Evolutionary conservation across 202 grass and related monocot species (phyloP), one percentile per base, ranked within the genome.

Genomic region (Carex arenaria): DNA sequence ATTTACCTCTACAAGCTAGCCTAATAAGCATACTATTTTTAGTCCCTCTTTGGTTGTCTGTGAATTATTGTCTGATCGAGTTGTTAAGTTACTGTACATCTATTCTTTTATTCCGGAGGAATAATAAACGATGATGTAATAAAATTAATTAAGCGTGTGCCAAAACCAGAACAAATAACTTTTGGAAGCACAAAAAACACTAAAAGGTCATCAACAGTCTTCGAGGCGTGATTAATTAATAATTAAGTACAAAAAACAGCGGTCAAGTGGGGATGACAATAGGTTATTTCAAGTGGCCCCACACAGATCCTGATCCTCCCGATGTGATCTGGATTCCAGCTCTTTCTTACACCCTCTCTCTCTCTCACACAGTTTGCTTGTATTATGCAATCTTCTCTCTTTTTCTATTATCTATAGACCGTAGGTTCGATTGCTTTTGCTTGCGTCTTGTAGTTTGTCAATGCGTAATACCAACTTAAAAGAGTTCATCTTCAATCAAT

Each of bases 281-380:
- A 82, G 61, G 64, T 52, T 38, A 66, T 65, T 10, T 64, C 3
- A 23, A 30, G 22, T 22, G 65, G 43, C 10, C 80, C 81, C 86
- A 71, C 81, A 56, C n/a, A 28, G 78, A 84, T 83, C 72, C 55
- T 55, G 36, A 38, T 5, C 36, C 36, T 43, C 43, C 18, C 14
- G 11, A 34, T 55, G 34, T 84, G 81, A 88, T 71, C 81, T 88
- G 73, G 61, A 88, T 84, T 87, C 86, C 86, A 72, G 72, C 59
- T 66, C 43, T 79, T 19, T 28, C 34, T 72, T 64, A 4, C 52
- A 22, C 31, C 9, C 20, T 69, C 36, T 55, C 26, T 12, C 26
- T 26, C 32, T 36, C 34, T 38, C 36, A 6, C 36, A 0, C 28
- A 15, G 18, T 60, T 52, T 49, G 47, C 72, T 70, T 45, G 49